Percentiles rank a stretch among this genome's conserved stretches.
phyloP scores from a whole-genome alignment of 2,329 filamentous ascomycete species.

The Claviceps sp. region DNA sequence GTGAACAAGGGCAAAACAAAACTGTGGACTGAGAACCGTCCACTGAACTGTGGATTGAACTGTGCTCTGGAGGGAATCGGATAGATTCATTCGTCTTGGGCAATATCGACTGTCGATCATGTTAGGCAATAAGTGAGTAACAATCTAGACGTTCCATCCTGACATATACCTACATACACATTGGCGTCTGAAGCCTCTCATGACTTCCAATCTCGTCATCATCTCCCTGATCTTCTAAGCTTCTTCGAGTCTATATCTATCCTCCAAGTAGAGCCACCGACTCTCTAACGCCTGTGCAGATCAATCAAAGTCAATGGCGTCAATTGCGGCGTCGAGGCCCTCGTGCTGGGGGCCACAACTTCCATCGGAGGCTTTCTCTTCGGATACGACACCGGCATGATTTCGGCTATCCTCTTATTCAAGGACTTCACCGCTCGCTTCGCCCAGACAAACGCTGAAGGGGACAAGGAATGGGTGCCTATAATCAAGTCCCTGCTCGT shows the following conservation, averaged over 20 bases:
- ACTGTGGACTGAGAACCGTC: no score
- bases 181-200: background rate
- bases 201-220: background rate
- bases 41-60: no score
- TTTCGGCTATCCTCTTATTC: constrained; percentile 37
- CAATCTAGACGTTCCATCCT: no score
- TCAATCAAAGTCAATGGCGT: constrained; percentile 29
- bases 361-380: constrained; percentile 50
- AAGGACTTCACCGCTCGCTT: constrained; percentile 44
- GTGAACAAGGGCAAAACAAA: no score
- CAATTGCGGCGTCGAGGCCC: constrained; percentile 25
- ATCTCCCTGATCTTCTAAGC: no score
- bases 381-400: constrained; percentile 50
- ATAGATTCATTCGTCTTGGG: no score
- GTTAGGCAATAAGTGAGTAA: no score
- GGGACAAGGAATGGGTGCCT: constrained; percentile 24
- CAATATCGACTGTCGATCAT: no score
- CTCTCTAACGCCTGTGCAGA: constrained; percentile 9
- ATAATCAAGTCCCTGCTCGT: constrained; percentile 39
- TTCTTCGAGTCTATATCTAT: background rate
- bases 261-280: background rate
- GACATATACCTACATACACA: no score
- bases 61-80: no score
- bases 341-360: constrained; percentile 35
- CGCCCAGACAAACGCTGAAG: constrained; percentile 28